Base-by-base conservation (phyloP, 192 early-diverging fungal species). In the Coemansia sp. region DNA sequence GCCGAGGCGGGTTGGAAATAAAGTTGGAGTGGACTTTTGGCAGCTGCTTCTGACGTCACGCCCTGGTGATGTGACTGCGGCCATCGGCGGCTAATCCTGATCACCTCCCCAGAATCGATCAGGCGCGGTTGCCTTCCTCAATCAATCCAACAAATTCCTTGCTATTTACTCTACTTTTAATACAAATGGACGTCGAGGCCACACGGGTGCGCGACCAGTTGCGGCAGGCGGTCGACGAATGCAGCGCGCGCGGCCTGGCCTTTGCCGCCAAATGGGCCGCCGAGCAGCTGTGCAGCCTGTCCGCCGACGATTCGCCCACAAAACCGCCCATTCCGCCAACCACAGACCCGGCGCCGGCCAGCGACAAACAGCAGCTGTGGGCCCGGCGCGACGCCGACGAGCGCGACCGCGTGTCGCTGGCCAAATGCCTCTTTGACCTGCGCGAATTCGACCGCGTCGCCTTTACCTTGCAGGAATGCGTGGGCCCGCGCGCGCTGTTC, bases 261-360 rank as follows among this genome's bases (percentile, higher is more conserved):
- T 80, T 86, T 67, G 70, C 87, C 6, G 82, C 85, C 9, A 87
- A 89, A 61, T 91, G 89, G 89, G 87, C 86, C 8, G 52, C 54
- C 9, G 72, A 75, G 54, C 72, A 75, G 45, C 61, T 75, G n/a
- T 75, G 72, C 50, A 60, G 47, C 19, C 49, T 69, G 9, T 30
- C 56, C 3, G 14, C 40, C 46, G 50, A 40, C 1, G 40, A n/a
- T n/a, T n/a, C n/a, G n/a, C n/a, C 4, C 20, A 11, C n/a, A 11
- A 31, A 22, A 36, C 25, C 11, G 27, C n/a, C 36, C 36, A 17
- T 12, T 12, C n/a, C 36, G n/a, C 17, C 12, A 21, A 36, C 31
- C 29, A 7, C 46, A 22, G 22, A 8, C 9, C 5, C 29, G 38
- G 27, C 15, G 29, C 21, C 9, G 23, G 5, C n/a, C 38, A 39